Base-by-base conservation (phyloP, 225 moss, liverwort and hornwort genomes). In the Bryoerythrophyllum caledonicum region DNA sequence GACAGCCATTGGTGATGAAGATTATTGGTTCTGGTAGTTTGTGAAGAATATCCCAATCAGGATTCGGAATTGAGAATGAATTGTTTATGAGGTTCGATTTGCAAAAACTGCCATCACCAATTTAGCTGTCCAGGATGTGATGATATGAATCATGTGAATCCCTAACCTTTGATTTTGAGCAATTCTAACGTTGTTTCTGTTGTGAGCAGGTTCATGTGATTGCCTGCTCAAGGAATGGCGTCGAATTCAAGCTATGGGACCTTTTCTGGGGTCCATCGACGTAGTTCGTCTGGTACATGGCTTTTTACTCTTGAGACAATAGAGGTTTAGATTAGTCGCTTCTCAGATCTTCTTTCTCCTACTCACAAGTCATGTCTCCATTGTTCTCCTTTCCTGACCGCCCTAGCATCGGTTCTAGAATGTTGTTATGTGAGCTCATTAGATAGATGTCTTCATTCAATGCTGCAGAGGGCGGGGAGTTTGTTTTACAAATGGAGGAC, bases 401-500 rank as follows among this genome's bases (percentile, higher is more conserved):
- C 34, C 34, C 34, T 34, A 34, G 34, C 34, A 34, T 34, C 6
- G 34, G 34, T 34, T 3, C 6, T 34, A 34, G 34, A 14, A 44
- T 14, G 30, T 30, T n/a, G n/a, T n/a, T 23, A 24, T 34, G 38
- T 59, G 54, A 72, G n/a, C 37, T 66, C 6, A 49, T 44, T 34
- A 19, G 23, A 25, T 26, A 25, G 30, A 49, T 76, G 58, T 72
- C 43, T 20, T 26, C 27, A 34, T 40, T 68, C 30, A 28, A 75
- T 32, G 32, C 32, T 78, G 78, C 84, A 87, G 84, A 87, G 44
- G 79, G 67, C n/a, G 81, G 23, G 27, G 73, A 60, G 46, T 3
- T 62, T 80, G 73, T 85, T 72, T 41, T 85, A 46, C 80, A 88
- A 75, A 85, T 80, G 82, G 82, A 85, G 80, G 85, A 85, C 58